These are phyloP conservation scores for Sphaerulina vaccinii DNA, from an alignment of 2,329 filamentous ascomycete species.

Conservation along the genomic window DNA sequence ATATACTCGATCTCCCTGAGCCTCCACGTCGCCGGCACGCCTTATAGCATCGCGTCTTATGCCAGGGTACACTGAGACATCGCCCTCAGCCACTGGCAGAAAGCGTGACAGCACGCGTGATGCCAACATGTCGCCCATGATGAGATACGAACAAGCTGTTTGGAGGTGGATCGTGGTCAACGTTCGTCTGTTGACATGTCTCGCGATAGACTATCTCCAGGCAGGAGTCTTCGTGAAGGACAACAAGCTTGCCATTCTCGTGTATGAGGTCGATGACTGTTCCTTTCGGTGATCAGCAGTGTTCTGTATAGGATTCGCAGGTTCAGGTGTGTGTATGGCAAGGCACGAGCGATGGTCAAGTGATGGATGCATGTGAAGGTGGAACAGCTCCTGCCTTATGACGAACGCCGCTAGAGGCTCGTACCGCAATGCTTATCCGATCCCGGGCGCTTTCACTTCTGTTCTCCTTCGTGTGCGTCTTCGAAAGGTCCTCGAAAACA, in stretches of 20 bases:
- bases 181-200: background rate
- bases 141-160: background rate
- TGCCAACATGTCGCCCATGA: slow-evolving; percentile 46
- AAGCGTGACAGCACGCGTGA: slow-evolving; percentile 56
- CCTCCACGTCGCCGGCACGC: slow-evolving; percentile 39
- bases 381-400: background rate
- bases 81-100: slow-evolving; percentile 42
- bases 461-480: no score
- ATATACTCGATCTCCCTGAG: slow-evolving; percentile 44
- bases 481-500: no score
- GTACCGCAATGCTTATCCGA: no score
- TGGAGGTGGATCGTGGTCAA: background rate
- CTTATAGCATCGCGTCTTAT: slow-evolving; percentile 46
- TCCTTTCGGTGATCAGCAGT: background rate
- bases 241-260: background rate
- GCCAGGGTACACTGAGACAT: slow-evolving; percentile 42
- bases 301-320: background rate
- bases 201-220: background rate
- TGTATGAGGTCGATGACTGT: background rate
- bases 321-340: background rate
- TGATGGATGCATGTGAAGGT: background rate
- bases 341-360: background rate
- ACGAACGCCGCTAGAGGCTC: no score
- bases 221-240: background rate
- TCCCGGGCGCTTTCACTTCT: no score